Evolutionary conservation across 148 eudicot genomes (phyloP), one percentile per base, ranked within the genome.

Genomic region (Pharnaceum exiguum): DNA sequence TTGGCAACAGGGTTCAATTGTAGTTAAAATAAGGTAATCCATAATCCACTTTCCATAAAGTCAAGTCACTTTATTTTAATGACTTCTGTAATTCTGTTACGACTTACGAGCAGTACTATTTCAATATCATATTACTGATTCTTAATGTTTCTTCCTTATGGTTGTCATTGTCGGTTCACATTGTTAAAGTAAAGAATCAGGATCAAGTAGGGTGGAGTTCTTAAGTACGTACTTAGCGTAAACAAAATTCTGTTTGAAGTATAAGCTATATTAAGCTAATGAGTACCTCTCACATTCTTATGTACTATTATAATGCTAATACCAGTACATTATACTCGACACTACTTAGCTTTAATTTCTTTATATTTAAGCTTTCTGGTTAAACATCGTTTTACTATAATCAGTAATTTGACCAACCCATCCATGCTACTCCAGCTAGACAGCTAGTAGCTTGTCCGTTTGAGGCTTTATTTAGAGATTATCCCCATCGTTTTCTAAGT

Each of bases 231-330:
- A 42, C 21, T 60, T 27, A 37, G 55, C 26, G 27, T 16, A 2
- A 44, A 31, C 25, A 11, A 17, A 8, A 42, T 5, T 0, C 1
- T 18, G 13, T 8, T n/a, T n/a, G 25, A 38, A 22, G 8, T 19
- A 2, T 24, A 24, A 19, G 17, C 10, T 5, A 37, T 15, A 37
- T 22, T 12, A 26, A 24, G 38, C 38, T 36, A 47, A 35, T 46
- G 61, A 65, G 54, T 46, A 45, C 37, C 38, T 24, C 19, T 65
- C 69, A 55, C 69, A 65, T 53, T 54, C 45, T 30, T 43, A 9
- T 31, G 35, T 47, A 25, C 65, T 60, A 24, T 57, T 21, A 59
- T 44, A 13, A 7, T 44, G 27, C 27, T 13, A 17, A 21, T 59
- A 52, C 44, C 52, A 33, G 16, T 24, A 46, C 11, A 22, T 44